These are phyloP conservation scores for Phytopythium aichiense DNA, from an alignment of 352 stramenopile species.

Conservation along the genomic window DNA sequence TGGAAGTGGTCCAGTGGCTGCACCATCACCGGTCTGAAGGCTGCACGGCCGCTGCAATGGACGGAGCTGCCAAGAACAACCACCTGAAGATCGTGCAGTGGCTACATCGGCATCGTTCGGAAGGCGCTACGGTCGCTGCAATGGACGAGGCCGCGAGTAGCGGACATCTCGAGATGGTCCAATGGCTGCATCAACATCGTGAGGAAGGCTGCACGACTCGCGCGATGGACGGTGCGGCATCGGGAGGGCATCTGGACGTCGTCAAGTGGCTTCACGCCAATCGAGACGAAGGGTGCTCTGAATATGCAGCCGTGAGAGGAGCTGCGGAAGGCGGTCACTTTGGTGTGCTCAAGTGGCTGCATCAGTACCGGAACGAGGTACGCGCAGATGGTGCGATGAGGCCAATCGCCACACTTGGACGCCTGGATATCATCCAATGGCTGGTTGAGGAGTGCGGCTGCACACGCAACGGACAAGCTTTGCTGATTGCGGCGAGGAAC, in stretches of 20 bases:
- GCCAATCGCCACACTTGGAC: conserved; percentile 13
- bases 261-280: conserved; percentile 25
- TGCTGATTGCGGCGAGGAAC: conserved; percentile 17
- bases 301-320: background rate
- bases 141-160: conserved; percentile 18
- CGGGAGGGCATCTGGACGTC: conserved; percentile 27
- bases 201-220: conserved; percentile 2
- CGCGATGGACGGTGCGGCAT: conserved; percentile 32
- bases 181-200: conserved; percentile 20
- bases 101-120: conserved; percentile 10
- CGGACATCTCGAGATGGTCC: conserved; percentile 23
- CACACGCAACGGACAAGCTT: conserved; percentile 19
- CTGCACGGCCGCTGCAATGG: conserved; percentile 21
- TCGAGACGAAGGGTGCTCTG: background rate
- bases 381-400: conserved; percentile 9
- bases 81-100: conserved; percentile 10
- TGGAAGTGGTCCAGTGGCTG: conserved; percentile 21
- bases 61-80: conserved; percentile 17
- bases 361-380: conserved; percentile 15
- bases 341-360: conserved; percentile 31
- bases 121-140: conserved; percentile 16
- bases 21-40: conserved; percentile 17
- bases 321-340: conserved; percentile 34
- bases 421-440: conserved; percentile 30
- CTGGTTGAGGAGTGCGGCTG: conserved; percentile 14